These are phyloP conservation scores for Leishmania turanica DNA, from an alignment of 208 protist species.

Conservation along the genomic window DNA sequence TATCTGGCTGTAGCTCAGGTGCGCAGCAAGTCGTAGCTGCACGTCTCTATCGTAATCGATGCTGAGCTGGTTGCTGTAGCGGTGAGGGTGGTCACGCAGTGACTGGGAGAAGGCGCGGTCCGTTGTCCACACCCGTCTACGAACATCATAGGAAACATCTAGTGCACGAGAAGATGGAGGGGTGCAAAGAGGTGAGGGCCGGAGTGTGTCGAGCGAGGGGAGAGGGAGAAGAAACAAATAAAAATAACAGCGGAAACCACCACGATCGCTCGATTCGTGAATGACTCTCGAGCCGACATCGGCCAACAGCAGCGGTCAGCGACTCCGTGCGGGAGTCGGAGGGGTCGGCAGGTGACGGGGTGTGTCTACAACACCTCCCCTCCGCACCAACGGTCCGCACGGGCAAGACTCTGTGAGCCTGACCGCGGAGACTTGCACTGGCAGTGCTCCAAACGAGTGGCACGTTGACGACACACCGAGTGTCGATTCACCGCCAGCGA, in stretches of 20 bases:
- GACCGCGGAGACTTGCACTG: background rate
- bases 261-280: background rate
- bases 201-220: background rate
- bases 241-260: background rate
- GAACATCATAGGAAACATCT: background rate
- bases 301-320: background rate
- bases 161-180: background rate
- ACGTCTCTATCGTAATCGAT: background rate
- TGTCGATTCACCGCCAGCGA: background rate
- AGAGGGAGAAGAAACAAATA: too few relatives aligned
- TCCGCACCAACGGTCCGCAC: background rate
- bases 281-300: background rate
- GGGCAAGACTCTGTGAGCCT: background rate
- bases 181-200: background rate
- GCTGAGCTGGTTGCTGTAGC: background rate
- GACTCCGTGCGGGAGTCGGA: background rate
- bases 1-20: background rate
- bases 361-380: background rate
- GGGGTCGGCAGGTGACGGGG: background rate
- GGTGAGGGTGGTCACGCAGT: background rate
- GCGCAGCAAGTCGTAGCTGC: background rate
- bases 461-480: background rate
- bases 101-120: background rate
- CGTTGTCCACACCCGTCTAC: background rate
- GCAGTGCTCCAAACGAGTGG: background rate